phyloP scores from a whole-genome alignment of 2,329 filamentous ascomycete genomes.

The Sporothrix protearum region DNA sequence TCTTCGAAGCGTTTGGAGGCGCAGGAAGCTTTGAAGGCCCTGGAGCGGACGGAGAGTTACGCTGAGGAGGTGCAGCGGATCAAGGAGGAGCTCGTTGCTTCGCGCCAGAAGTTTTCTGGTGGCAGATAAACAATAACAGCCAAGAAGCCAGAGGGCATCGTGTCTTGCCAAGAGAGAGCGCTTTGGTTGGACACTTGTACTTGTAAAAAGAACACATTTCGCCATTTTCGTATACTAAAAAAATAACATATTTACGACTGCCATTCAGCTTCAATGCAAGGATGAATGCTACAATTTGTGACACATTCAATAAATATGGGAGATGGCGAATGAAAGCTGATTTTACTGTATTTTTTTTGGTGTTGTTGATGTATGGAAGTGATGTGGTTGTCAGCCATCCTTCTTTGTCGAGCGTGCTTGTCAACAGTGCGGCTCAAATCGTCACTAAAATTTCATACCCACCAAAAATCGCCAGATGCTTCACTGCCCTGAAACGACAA shows the following conservation, averaged over 20 bases:
- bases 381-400: not conserved
- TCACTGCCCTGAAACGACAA: not conserved
- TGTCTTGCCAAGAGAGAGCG: not conserved
- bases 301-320: too few relatives aligned
- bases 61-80: slow-evolving; percentile 49
- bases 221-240: slow-evolving; percentile 1
- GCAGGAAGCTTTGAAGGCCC: not conserved
- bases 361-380: not conserved
- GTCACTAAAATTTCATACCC: slow-evolving; percentile 10
- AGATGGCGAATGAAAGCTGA: not conserved
- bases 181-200: slow-evolving; percentile 9
- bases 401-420: not conserved
- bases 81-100: slow-evolving; percentile 35
- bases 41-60: not conserved
- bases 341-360: not conserved
- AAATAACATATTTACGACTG: not conserved
- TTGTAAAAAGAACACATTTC: slow-evolving; percentile 6
- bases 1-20: slow-evolving; percentile 29
- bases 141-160: not conserved
- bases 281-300: not conserved
- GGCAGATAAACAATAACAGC: slow-evolving; percentile 29
- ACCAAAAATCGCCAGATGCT: slow-evolving; percentile 16
- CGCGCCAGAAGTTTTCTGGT: slow-evolving; percentile 31
- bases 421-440: not conserved
- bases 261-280: not conserved